phyloP scores from a whole-genome alignment of 139 green algal species.

The Auxenochlorella pyrenoidosa region DNA sequence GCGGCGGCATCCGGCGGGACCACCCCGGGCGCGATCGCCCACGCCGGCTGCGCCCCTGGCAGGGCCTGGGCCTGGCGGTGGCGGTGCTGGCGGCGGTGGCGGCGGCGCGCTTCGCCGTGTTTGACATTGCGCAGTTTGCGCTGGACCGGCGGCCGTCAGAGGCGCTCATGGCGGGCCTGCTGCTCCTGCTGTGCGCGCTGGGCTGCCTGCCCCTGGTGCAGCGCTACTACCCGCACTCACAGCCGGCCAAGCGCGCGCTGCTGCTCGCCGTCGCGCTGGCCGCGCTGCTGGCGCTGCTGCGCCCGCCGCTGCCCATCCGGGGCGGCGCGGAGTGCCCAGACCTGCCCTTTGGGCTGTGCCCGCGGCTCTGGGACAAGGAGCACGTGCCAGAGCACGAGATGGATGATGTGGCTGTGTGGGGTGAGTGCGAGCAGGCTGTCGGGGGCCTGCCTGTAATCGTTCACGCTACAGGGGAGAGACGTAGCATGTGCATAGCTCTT shows the following conservation, averaged over 20 bases:
- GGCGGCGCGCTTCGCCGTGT: conserved; percentile 85
- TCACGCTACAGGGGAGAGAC: too few relatives aligned
- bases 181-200: conserved; percentile 60
- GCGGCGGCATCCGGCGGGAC: background rate
- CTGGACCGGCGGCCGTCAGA: conserved; percentile 75
- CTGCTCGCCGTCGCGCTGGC: conserved; percentile 49
- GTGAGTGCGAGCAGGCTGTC: background rate
- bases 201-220: conserved; percentile 76
- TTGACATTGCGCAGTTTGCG: conserved; percentile 79
- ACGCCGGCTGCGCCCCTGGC: conserved; percentile 54
- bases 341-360: conserved; percentile 85
- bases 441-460: too few relatives aligned
- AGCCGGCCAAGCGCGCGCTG: conserved; percentile 42
- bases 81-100: conserved; percentile 64
- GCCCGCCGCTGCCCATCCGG: conserved; percentile 84
- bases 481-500: too few relatives aligned
- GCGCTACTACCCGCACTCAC: conserved; percentile 45
- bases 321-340: conserved; percentile 78
- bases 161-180: conserved; percentile 78
- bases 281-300: conserved; percentile 67
- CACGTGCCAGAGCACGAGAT: conserved; percentile 85
- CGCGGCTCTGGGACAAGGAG: conserved; percentile 88
- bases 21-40: conserved; percentile 16
- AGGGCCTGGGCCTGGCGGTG: conserved; percentile 64
- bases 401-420: conserved; percentile 90